These are phyloP conservation scores for Xylariaceae sp. DNA, from an alignment of 2,329 filamentous ascomycete species.

Conservation along the genomic window DNA sequence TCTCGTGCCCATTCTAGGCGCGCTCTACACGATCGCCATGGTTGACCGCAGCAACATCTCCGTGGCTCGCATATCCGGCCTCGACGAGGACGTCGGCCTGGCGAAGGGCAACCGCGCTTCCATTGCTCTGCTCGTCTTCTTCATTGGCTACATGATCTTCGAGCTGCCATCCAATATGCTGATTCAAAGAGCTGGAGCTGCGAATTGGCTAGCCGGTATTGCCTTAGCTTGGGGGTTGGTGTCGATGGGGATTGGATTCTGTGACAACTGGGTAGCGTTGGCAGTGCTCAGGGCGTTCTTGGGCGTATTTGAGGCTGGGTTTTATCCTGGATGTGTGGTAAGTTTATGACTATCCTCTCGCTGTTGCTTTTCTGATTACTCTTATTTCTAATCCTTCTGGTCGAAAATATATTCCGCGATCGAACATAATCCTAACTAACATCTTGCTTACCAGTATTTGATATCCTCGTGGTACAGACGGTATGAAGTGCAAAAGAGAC, in stretches of 20 bases:
- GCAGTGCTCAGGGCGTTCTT: conserved; percentile 34
- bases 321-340: conserved; percentile 35
- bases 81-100: conserved; percentile 28
- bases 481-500: conserved; percentile 29
- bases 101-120: conserved; percentile 31
- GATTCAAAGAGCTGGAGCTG: conserved; percentile 26
- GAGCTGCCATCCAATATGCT: conserved; percentile 27
- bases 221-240: conserved; percentile 29
- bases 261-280: conserved; percentile 21
- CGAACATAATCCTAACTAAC: background rate
- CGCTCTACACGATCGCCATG: conserved; percentile 25
- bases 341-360: background rate
- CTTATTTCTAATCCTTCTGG: too few species aligned
- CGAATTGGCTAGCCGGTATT: conserved; percentile 24
- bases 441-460: background rate
- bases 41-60: conserved; percentile 28
- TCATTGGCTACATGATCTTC: conserved; percentile 29
- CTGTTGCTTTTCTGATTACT: too few species aligned
- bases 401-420: too few species aligned
- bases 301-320: conserved; percentile 42
- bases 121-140: conserved; percentile 24
- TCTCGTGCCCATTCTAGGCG: conserved; percentile 24
- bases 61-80: conserved; percentile 29
- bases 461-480: conserved; percentile 27
- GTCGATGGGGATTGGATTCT: conserved; percentile 27